Evolutionary conservation across 176 grass and related monocot genomes (phyloP).

Genomic region (Leersia perrieri): DNA sequence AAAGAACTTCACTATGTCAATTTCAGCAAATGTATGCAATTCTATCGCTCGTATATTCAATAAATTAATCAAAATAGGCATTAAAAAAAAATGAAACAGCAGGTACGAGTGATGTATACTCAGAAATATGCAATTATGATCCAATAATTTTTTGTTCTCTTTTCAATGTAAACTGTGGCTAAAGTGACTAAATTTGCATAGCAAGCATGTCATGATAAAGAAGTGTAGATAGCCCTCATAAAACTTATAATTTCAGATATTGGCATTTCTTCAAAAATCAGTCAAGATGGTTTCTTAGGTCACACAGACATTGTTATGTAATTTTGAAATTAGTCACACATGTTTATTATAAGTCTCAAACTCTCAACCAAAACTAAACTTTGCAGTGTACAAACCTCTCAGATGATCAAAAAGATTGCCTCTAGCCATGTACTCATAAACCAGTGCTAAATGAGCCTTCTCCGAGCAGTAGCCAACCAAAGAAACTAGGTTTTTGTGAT

Average conservation of each 20-base stretch:
- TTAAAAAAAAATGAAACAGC: background rate
- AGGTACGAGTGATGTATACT: background rate
- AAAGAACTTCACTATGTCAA: background rate
- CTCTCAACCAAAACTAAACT: too few relatives aligned
- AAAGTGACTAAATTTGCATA: background rate
- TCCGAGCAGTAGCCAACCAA: slow-evolving; percentile 39
- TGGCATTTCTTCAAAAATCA: background rate
- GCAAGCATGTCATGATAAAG: background rate
- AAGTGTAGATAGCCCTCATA: background rate
- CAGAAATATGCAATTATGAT: background rate
- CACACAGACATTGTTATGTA: too few relatives aligned
- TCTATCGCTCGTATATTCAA: background rate
- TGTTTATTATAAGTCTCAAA: too few relatives aligned
- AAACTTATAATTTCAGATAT: background rate
- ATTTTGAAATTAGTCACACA: too few relatives aligned
- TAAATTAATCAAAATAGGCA: background rate
- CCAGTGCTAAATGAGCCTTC: slow-evolving; percentile 22
- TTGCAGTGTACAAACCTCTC: background rate
- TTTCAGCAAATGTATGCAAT: background rate
- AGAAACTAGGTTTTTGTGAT: slow-evolving; percentile 29
- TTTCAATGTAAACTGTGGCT: too few relatives aligned
- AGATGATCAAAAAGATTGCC: slow-evolving; percentile 23
- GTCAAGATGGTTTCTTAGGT: too few relatives aligned
- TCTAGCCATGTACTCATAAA: too few relatives aligned
- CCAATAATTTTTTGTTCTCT: too few relatives aligned